Conservation (phyloP, 2,329 filamentous ascomycete species). For the Colletotrichum cereale region DNA sequence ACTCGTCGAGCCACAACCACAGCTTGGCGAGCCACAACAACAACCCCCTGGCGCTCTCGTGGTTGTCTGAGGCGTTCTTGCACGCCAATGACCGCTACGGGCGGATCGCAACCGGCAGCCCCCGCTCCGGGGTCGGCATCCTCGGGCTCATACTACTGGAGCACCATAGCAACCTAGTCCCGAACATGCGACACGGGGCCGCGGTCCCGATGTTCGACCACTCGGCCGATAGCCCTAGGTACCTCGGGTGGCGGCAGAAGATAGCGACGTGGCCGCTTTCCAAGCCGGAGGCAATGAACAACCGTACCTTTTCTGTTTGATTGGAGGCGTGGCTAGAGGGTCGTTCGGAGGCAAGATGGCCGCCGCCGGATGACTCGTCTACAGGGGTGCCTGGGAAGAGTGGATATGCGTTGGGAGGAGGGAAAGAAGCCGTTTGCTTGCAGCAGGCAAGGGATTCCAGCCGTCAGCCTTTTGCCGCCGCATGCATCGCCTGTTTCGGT, state of each 20-base stretch:
- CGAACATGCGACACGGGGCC: slow-evolving; percentile 45
- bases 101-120: slow-evolving; percentile 46
- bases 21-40: slow-evolving; percentile 25
- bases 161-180: slow-evolving; percentile 47
- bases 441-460: slow-evolving; percentile 25
- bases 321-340: background rate
- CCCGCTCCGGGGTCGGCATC: slow-evolving; percentile 45
- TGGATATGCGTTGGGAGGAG: slow-evolving; percentile 3
- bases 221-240: slow-evolving; percentile 22
- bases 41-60: slow-evolving; percentile 6
- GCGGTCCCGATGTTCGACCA: slow-evolving; percentile 46
- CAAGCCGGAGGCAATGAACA: slow-evolving; percentile 43
- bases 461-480: slow-evolving; percentile 32
- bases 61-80: slow-evolving; percentile 34
- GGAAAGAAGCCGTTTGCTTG: slow-evolving; percentile 20
- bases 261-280: slow-evolving; percentile 49
- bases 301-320: slow-evolving; percentile 27
- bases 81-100: slow-evolving; percentile 45
- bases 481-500: slow-evolving; percentile 27
- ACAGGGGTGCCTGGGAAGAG: slow-evolving; percentile 2
- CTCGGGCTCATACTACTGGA: slow-evolving; percentile 47
- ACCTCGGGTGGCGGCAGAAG: slow-evolving; percentile 47
- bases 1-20: slow-evolving; percentile 44
- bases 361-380: slow-evolving; percentile 28
- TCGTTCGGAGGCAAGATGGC: slow-evolving; percentile 4